phyloP scores from a whole-genome alignment of 202 grass and related monocot species.

The Panicum hallii region DNA sequence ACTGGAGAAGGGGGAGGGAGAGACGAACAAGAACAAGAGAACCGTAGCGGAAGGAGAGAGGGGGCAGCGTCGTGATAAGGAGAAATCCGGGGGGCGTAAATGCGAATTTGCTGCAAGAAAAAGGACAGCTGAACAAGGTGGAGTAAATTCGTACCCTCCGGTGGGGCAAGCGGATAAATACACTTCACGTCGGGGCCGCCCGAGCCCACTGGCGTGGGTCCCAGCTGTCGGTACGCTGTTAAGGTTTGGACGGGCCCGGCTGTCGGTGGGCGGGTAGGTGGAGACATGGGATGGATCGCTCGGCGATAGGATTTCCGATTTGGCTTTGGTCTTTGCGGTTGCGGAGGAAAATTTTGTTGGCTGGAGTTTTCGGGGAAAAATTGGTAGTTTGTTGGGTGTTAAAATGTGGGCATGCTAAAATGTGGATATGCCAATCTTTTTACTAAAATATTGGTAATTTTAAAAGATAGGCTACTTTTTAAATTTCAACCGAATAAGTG shows the following conservation, averaged over 20 bases:
- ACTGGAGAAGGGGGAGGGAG: background rate
- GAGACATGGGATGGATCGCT: background rate
- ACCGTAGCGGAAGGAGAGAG: background rate
- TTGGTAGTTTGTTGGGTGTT: background rate
- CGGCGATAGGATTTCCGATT: conserved; percentile 33
- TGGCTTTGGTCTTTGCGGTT: background rate
- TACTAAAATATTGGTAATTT: no score
- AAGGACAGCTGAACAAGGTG: conserved; percentile 19
- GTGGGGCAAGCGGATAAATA: background rate
- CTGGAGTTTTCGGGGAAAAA: background rate
- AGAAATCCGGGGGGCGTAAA: background rate
- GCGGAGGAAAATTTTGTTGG: background rate
- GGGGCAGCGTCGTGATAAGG: conserved; percentile 4
- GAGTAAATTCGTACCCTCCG: conserved; percentile 10
- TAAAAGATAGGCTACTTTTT: no score
- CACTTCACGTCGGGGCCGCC: background rate
- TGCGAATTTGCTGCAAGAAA: background rate
- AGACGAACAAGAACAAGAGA: conserved; percentile 2
- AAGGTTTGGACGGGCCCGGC: background rate
- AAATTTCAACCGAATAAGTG: no score
- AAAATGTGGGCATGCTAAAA: no score
- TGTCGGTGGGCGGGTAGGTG: background rate
- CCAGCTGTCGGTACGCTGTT: background rate
- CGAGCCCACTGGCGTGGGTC: background rate
- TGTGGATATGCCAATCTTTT: no score